phyloP scores from a whole-genome alignment of 148 eudicot genomes.

The Arbutus unedo region DNA sequence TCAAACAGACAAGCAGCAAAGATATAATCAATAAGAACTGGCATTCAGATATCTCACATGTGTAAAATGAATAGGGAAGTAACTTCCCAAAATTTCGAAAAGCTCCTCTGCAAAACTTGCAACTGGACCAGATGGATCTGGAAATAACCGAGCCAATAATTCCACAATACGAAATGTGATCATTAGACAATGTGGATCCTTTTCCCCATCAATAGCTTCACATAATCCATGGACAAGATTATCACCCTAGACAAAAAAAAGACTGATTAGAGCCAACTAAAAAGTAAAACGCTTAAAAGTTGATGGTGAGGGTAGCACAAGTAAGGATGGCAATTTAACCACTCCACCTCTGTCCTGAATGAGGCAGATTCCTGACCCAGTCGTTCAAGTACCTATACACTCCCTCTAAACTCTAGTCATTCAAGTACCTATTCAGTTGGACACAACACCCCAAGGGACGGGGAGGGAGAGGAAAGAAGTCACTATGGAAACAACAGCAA shows the following conservation, averaged over 20 bases:
- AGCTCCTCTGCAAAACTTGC: constrained; percentile 71
- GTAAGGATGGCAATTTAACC: neutral
- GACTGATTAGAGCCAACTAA: neutral
- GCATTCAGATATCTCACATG: constrained; percentile 58
- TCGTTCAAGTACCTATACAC: too few relatives aligned
- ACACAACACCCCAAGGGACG: neutral
- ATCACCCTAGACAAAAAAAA: constrained; percentile 53
- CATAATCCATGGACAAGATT: constrained; percentile 66
- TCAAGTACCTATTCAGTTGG: too few relatives aligned
- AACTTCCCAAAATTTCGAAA: constrained; percentile 71
- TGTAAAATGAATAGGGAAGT: constrained; percentile 91
- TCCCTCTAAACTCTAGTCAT: too few relatives aligned
- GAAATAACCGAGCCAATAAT: constrained; percentile 46
- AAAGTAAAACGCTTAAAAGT: neutral
- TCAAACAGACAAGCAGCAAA: neutral
- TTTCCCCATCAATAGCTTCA: constrained; percentile 87
- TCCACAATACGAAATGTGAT: constrained; percentile 68
- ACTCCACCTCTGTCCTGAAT: too few relatives aligned
- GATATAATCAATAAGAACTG: neutral
- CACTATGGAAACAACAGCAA: neutral
- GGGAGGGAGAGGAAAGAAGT: neutral
- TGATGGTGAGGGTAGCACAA: neutral
- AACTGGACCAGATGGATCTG: constrained; percentile 62
- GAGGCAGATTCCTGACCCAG: too few relatives aligned
- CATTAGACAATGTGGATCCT: constrained; percentile 86